Evolutionary conservation across 768 basidiomycete species (phyloP).

Genomic region (Boletus tylopilopsis): DNA sequence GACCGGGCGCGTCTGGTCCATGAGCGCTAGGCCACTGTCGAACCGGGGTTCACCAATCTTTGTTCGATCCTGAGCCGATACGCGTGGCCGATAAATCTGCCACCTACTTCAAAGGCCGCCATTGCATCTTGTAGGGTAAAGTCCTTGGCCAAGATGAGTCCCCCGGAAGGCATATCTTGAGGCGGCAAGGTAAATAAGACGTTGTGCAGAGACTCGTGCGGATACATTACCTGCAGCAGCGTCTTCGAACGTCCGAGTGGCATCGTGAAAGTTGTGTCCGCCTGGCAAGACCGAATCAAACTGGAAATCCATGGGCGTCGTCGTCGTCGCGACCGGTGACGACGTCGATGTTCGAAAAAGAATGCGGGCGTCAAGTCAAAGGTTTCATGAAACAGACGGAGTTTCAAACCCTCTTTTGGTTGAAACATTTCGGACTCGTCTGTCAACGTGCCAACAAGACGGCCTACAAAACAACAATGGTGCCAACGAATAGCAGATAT

Average conservation of each 20-base stretch:
- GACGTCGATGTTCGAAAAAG: conserved; percentile 1
- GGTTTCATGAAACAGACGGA: conserved; percentile 22
- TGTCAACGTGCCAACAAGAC: neutral
- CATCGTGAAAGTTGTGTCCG: conserved; percentile 58
- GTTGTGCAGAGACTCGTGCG: neutral
- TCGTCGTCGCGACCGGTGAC: conserved; percentile 3
- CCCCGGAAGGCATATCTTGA: conserved; percentile 60
- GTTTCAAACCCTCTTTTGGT: conserved; percentile 26
- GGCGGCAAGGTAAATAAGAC: conserved; percentile 17
- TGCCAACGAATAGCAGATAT: too few relatives aligned
- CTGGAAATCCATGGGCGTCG: conserved; percentile 17
- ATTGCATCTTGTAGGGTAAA: conserved; percentile 87
- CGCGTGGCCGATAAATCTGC: conserved; percentile 1
- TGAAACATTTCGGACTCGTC: conserved; percentile 19
- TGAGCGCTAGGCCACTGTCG: conserved; percentile 68
- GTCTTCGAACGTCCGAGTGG: conserved; percentile 54
- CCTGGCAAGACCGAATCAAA: conserved; percentile 42
- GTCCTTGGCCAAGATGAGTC: conserved; percentile 61
- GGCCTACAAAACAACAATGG: conserved; percentile 3
- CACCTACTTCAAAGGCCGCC: conserved; percentile 81
- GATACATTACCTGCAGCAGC: conserved; percentile 58
- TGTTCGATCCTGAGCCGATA: conserved; percentile 29
- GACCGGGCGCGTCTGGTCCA: conserved; percentile 38
- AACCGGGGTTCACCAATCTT: conserved; percentile 90
- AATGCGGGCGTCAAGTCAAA: conserved; percentile 1